Base-by-base conservation (phyloP, 179 eudicot genomes). In the Patellifolia procumbens region DNA sequence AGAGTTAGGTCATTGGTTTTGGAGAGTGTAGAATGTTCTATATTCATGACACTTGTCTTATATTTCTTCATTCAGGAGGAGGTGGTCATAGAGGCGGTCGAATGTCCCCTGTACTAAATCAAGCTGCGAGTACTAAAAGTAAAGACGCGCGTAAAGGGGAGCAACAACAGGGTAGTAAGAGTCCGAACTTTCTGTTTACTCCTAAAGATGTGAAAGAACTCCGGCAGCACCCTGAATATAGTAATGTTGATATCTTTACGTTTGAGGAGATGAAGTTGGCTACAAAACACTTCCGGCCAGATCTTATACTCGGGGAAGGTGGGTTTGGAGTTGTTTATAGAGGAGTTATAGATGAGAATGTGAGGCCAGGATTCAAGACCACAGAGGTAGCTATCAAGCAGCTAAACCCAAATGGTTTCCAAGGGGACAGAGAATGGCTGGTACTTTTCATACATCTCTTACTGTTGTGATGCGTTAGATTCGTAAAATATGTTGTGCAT, bases 401-500 rank as follows among this genome's bases (percentile, higher is more conserved):
- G 89, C 97, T 95, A 76, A 96, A 95, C 80, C 95, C 83, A 34
- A 87, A 95, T 82, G 95, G 99, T 59, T 84, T 88, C 65, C 99
- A 95, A 83, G 99, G 99, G 20, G 97, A 95, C 73, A 86, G 85
- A 83, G 99, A 95, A 83, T 95, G 99, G 99, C 99, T 95, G 97
- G 99, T 95, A 93, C 69, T 66, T 63, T 68, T 20, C n/a, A 12
- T 20, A 31, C 63, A 20, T 64, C 45, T 81, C 72, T 56, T 70
- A 12, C 45, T 70, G 46, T 24, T 62, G 26, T 35, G 59, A 0
- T 76, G 29, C 42, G 55, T 34, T 60, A 28, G 17, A 53, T 74
- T 31, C 61, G 3, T 51, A 6, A 49, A 7, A 46, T 60, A 5
- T 71, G 12, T 12, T 66, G n/a, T 51, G 22, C n/a, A 1, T 48